Evolutionary conservation across 768 basidiomycete species (phyloP), one percentile per base, ranked within the genome.

Genomic region (Pisolithus albus): DNA sequence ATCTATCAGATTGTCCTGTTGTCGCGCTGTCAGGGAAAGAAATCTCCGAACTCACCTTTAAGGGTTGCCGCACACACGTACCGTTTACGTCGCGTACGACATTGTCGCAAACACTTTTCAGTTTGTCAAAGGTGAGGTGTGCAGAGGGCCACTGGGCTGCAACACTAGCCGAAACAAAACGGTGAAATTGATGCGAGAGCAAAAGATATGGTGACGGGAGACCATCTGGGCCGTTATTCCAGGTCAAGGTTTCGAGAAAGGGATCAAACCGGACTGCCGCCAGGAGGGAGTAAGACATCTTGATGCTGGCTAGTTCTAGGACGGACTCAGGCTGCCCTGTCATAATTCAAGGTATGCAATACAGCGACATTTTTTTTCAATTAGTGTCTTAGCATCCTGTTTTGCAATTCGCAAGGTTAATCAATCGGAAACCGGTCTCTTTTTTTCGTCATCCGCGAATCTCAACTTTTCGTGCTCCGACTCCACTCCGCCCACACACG

Each of bases 241-340:
- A 88, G 11, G 53, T 28, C 9, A 75, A 63, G 1, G 61, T 50
- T 9, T 68, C 58, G 7, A 88, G 70, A 28, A 59, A 65, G 1
- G 68, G 69, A 61, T 89, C 88, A 59, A 75, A 86, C 52, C 83
- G 73, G 0, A 79, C 77, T 0, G 84, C 75, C 1, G 81, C 77
- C 8, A 87, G 61, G 7, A 80, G 64, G 4, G 64, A 56, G 53
- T 60, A 69, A 3, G 55, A 7, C 28, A 10, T 26, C 43, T 26
- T 34, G 63, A 62, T 61, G 2, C 9, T 21, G 9, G 13, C 41
- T 39, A 26, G 24, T 19, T 23, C 40, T 13, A 8, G n/a, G 18
- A n/a, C n/a, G 4, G 11, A 18, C 40, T 28, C 46, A 10, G 30
- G 8, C 30, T 30, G 30, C 8, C 30, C 10, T 30, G 30, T 30